Evolutionary conservation across 441 rosid species (phyloP).

Genomic region (Breynia disticha): DNA sequence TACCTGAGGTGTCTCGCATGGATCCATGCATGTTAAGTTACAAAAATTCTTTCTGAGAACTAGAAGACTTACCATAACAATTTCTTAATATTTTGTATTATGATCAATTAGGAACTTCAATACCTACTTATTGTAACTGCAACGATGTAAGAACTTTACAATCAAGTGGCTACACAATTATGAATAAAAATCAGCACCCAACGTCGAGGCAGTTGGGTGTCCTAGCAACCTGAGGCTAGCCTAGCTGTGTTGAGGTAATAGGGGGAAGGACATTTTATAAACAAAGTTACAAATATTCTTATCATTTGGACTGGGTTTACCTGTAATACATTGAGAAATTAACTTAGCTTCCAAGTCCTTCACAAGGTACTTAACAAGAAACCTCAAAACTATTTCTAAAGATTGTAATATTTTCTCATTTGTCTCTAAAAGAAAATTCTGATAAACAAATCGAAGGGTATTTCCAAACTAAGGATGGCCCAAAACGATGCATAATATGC

Average conservation of each 20-base stretch:
- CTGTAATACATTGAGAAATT: constrained; percentile 64
- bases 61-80: too few relatives aligned
- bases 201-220: too few relatives aligned
- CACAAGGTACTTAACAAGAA: constrained; percentile 92
- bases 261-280: too few relatives aligned
- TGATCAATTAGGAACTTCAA: too few relatives aligned
- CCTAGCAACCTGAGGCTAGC: too few relatives aligned
- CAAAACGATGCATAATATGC: constrained; percentile 61
- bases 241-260: too few relatives aligned
- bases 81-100: too few relatives aligned
- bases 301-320: constrained; percentile 97
- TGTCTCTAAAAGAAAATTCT: constrained; percentile 91
- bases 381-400: constrained; percentile 97
- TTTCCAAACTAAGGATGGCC: constrained; percentile 91
- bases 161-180: too few relatives aligned
- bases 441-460: constrained; percentile 86
- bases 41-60: constrained; percentile 90
- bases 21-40: constrained; percentile 83
- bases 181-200: too few relatives aligned
- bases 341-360: constrained; percentile 89
- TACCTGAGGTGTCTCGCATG: constrained; percentile 96
- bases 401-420: constrained; percentile 79
- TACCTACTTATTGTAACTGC: too few relatives aligned
- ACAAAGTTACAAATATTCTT: too few relatives aligned
- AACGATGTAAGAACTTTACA: too few relatives aligned